These are phyloP conservation scores for Exobasidium rhododendri DNA, from an alignment of 1,284 basidiomycete species.

Conservation along the genomic window DNA sequence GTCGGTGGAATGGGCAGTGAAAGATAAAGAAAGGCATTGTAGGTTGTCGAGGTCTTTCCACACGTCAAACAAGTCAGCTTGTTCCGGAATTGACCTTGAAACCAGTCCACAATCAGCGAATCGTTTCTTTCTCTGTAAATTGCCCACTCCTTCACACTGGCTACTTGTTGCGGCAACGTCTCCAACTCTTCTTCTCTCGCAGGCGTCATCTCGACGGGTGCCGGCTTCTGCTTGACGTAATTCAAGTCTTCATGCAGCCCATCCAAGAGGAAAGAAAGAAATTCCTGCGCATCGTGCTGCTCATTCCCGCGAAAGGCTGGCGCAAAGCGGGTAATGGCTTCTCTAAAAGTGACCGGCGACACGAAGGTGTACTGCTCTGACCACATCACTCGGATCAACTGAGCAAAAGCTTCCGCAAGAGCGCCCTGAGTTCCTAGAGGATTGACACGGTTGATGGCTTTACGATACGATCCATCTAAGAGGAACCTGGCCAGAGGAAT, in stretches of 20 bases:
- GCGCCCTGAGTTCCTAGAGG: slow-evolving; percentile 83
- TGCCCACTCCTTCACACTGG: slow-evolving; percentile 59
- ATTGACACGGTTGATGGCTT: slow-evolving; percentile 82
- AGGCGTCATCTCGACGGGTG: slow-evolving; percentile 44
- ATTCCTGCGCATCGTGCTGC: slow-evolving; percentile 37
- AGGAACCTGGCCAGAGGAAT: slow-evolving; percentile 47
- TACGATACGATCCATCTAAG: slow-evolving; percentile 70
- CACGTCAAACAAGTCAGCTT: slow-evolving; percentile 51
- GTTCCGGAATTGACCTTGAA: slow-evolving; percentile 51
- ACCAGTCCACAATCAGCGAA: slow-evolving; percentile 25
- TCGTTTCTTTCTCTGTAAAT: slow-evolving; percentile 51
- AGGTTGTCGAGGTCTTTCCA: slow-evolving; percentile 83
- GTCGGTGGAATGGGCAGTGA: slow-evolving; percentile 52
- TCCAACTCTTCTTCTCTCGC: slow-evolving; percentile 58
- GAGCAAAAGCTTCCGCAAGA: slow-evolving; percentile 77
- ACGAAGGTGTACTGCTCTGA: slow-evolving; percentile 78
- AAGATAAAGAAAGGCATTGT: slow-evolving; percentile 64
- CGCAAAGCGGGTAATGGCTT: slow-evolving; percentile 58
- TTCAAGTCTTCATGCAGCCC: slow-evolving; percentile 31
- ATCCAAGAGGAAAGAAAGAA: slow-evolving; percentile 24
- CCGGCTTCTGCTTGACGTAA: slow-evolving; percentile 24
- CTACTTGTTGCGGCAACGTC: slow-evolving; percentile 77
- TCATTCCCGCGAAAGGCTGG: slow-evolving; percentile 45
- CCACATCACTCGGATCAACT: slow-evolving; percentile 82
- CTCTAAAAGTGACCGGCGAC: slow-evolving; percentile 80